A percentile compares a stretch with the other conserved stretches of the same genome.
Conservation (phyloP, 2,329 filamentous ascomycete species). For the Fusarium compactum region DNA sequence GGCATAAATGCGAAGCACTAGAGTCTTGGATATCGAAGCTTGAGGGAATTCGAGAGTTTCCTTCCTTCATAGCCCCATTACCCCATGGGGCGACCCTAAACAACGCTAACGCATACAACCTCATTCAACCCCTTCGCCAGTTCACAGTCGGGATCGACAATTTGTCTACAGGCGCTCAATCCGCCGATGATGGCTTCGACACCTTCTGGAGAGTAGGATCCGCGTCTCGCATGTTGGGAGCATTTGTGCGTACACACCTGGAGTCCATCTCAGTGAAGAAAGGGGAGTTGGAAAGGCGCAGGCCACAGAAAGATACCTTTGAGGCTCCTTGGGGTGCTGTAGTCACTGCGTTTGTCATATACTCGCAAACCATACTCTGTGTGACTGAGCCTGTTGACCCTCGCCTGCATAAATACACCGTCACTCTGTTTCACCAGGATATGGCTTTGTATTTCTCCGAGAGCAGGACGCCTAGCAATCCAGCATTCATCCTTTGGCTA, state of each 20-base stretch:
- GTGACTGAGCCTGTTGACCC: not conserved
- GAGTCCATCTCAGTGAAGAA: not conserved
- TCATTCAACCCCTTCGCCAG: not conserved
- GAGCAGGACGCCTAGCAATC: not conserved
- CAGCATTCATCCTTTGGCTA: not conserved
- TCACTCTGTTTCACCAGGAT: not conserved
- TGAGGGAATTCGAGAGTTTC: constrained; percentile 9
- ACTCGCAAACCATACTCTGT: not conserved
- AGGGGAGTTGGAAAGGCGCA: accelerated
- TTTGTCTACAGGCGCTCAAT: accelerated
- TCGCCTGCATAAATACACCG: not conserved
- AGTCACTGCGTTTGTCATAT: not conserved
- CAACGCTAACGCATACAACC: not conserved
- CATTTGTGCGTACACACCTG: constrained; percentile 5
- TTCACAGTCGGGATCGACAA: not conserved
- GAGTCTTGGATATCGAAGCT: constrained; percentile 6
- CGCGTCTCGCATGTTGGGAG: not conserved
- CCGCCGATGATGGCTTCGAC: not conserved
- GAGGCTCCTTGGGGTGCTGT: not conserved
- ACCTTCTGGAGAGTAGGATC: constrained; percentile 5
- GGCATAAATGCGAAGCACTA: constrained; percentile 8
- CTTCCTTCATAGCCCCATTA: constrained; percentile 12
- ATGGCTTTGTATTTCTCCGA: not conserved
- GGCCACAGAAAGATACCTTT: not conserved
- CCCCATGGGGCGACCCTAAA: not conserved